Evolutionary conservation across 1,284 basidiomycete species (phyloP).

Genomic region (Coniferiporia sulphurascens): DNA sequence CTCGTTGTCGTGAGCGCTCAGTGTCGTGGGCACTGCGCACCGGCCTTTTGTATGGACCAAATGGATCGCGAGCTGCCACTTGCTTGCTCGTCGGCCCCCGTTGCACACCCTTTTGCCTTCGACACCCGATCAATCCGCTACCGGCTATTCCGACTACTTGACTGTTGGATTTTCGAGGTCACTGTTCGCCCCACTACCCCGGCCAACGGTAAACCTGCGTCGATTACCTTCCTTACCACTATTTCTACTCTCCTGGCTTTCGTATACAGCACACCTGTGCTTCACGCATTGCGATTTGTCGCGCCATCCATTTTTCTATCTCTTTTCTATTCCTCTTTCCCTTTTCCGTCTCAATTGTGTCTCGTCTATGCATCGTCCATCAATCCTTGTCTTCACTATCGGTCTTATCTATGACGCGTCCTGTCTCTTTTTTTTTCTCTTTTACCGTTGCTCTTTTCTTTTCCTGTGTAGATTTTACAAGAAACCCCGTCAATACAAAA

Average conservation of each 20-base stretch:
- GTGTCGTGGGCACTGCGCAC: not conserved
- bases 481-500: not conserved
- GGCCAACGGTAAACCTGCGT: not conserved
- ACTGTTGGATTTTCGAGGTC: not conserved
- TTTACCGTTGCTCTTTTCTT: not conserved
- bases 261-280: no score
- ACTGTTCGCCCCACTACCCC: not conserved
- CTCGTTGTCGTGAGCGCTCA: not conserved
- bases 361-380: slow-evolving; percentile 21
- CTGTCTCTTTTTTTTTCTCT: slow-evolving; percentile 21
- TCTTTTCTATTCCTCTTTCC: slow-evolving; percentile 6
- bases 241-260: not conserved
- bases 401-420: slow-evolving; percentile 23
- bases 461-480: not conserved
- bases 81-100: not conserved
- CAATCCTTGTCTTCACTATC: slow-evolving; percentile 19
- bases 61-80: not conserved
- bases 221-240: not conserved
- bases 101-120: not conserved
- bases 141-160: not conserved
- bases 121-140: not conserved
- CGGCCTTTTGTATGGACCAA: not conserved
- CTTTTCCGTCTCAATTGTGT: slow-evolving; percentile 21
- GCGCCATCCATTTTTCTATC: not conserved
- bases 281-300: not conserved